Percentiles rank a stretch among this genome's conserved stretches.
These are phyloP conservation scores for Candida tetrigidarum DNA, from an alignment of 1,139 yeast genomes.

Conservation along the genomic window DNA sequence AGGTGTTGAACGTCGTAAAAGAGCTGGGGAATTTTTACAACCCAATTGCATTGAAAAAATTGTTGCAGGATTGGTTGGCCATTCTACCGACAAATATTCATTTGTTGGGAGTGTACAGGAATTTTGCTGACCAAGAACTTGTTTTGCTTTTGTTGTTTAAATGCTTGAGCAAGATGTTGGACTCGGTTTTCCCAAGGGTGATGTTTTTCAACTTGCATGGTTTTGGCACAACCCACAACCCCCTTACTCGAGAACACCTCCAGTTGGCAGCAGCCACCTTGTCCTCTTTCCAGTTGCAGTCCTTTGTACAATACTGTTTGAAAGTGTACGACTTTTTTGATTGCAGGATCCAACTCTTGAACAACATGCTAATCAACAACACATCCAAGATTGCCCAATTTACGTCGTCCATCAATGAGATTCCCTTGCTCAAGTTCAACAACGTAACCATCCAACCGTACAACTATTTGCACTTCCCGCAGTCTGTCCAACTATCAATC, in stretches of 20 bases:
- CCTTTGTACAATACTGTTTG: slow-evolving; percentile 22
- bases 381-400: not conserved
- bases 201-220: slow-evolving; percentile 27
- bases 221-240: slow-evolving; percentile 23
- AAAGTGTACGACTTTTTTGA: slow-evolving; percentile 27
- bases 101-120: slow-evolving; percentile 14
- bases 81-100: slow-evolving; percentile 28
- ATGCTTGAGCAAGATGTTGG: slow-evolving; percentile 24
- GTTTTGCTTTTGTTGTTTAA: slow-evolving; percentile 23
- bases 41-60: slow-evolving; percentile 20
- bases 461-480: slow-evolving; percentile 7
- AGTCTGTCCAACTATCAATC: not conserved
- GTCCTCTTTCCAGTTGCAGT: slow-evolving; percentile 4
- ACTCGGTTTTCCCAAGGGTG: slow-evolving; percentile 29
- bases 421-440: not conserved
- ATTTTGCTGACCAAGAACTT: slow-evolving; percentile 23
- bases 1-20: slow-evolving; percentile 13
- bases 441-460: not conserved
- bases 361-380: slow-evolving; percentile 3
- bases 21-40: not conserved
- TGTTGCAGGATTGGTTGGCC: slow-evolving; percentile 31
- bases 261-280: slow-evolving; percentile 13
- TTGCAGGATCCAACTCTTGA: slow-evolving; percentile 19
- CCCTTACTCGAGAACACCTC: slow-evolving; percentile 19
- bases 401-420: slow-evolving; percentile 3